phyloP scores from a whole-genome alignment of 2,329 filamentous ascomycete species.

The Pseudogymnoascus sp. region DNA sequence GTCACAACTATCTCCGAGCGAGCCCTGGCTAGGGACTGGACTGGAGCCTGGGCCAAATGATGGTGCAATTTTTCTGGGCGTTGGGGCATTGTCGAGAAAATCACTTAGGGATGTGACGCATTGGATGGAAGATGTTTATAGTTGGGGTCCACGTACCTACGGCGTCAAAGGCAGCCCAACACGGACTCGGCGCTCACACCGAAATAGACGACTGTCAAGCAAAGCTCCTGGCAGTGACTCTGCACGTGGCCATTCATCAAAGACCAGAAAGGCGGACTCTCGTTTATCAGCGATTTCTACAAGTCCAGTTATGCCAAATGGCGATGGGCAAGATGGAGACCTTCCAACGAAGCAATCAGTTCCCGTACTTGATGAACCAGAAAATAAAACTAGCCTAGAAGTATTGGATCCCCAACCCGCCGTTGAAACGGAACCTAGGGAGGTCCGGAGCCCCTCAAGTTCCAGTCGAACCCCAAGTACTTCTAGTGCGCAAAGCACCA shows the following conservation, averaged over 20 bases:
- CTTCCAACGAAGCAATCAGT: background rate
- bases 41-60: slow-evolving; percentile 62
- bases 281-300: background rate
- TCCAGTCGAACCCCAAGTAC: slow-evolving; percentile 5
- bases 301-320: background rate
- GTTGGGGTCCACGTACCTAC: slow-evolving; percentile 75
- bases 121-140: slow-evolving; percentile 86
- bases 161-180: slow-evolving; percentile 73
- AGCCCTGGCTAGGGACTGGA: slow-evolving; percentile 65
- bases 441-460: slow-evolving; percentile 10
- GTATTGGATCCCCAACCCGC: background rate
- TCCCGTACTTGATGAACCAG: background rate
- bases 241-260: slow-evolving; percentile 26
- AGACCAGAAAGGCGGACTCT: background rate
- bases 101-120: slow-evolving; percentile 67
- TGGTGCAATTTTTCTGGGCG: slow-evolving; percentile 78
- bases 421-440: background rate
- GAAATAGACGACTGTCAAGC: background rate
- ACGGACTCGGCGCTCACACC: slow-evolving; percentile 41
- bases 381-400: background rate
- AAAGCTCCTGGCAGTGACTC: background rate
- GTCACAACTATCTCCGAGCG: slow-evolving; percentile 25
- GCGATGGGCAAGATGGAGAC: background rate
- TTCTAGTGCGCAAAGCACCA: slow-evolving; percentile 5
- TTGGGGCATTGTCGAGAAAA: slow-evolving; percentile 61